Evolutionary conservation across 2,329 filamentous ascomycete genomes (phyloP).

Genomic region (Sporothrix pallida): DNA sequence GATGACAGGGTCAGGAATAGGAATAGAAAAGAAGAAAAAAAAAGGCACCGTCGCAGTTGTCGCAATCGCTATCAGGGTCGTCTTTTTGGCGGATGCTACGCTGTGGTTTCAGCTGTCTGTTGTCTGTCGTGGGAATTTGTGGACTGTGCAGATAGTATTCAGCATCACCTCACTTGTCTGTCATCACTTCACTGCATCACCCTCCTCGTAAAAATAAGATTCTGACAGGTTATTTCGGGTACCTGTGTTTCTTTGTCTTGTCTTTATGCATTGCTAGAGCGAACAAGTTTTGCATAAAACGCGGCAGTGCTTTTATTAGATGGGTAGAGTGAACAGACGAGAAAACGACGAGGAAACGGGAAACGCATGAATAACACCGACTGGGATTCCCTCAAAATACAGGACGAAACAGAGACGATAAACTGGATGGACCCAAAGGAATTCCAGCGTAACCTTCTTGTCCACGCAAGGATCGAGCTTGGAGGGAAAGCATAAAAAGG

Average conservation of each 20-base stretch:
- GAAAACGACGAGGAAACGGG: background rate
- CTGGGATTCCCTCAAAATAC: background rate
- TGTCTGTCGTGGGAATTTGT: background rate
- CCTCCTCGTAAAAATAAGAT: background rate
- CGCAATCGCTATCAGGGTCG: background rate
- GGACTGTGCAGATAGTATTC: background rate
- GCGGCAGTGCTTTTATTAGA: background rate
- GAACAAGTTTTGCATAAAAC: background rate
- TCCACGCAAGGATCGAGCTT: too few species aligned
- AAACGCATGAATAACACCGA: background rate
- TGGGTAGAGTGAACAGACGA: background rate
- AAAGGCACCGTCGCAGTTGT: background rate
- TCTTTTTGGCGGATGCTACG: background rate
- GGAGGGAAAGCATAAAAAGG: too few species aligned
- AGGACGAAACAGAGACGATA: constrained; percentile 13
- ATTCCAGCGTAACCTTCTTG: too few species aligned
- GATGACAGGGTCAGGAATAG: background rate
- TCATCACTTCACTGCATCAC: background rate
- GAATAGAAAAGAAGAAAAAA: background rate
- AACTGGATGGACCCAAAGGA: too few species aligned
- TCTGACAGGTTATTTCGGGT: background rate
- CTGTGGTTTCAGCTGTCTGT: background rate
- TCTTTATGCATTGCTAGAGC: background rate
- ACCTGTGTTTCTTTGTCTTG: background rate
- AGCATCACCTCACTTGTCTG: background rate